phyloP scores from a whole-genome alignment of 805 yeast genomes.

The Metschnikowia vanudenii region DNA sequence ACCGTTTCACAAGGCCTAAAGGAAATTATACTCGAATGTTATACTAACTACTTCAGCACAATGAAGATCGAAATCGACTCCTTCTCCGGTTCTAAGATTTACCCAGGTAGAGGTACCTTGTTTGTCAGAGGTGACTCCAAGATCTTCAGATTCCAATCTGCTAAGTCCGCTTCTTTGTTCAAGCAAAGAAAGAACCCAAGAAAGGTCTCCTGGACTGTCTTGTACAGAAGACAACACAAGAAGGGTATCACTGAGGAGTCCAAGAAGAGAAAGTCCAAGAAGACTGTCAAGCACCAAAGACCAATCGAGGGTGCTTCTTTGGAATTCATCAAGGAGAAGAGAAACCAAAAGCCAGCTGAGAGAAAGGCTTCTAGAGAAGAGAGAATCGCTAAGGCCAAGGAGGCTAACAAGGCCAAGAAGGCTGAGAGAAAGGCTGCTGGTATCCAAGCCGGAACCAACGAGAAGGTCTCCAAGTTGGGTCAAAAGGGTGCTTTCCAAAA shows the following conservation, averaged over 20 bases:
- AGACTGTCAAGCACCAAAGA: slow-evolving; percentile 98
- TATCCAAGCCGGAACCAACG: slow-evolving; percentile 58
- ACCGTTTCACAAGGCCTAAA: too few relatives aligned
- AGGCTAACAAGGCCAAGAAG: slow-evolving; percentile 86
- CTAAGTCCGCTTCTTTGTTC: slow-evolving; percentile 97
- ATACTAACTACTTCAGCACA: slow-evolving; percentile 41
- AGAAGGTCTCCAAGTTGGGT: slow-evolving; percentile 79
- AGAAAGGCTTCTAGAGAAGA: slow-evolving; percentile 97
- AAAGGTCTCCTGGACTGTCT: slow-evolving; percentile 99
- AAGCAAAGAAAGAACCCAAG: slow-evolving; percentile 99
- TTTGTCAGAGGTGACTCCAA: slow-evolving; percentile 99
- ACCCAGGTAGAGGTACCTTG: slow-evolving; percentile 99
- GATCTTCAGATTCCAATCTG: slow-evolving; percentile 98
- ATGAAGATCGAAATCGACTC: slow-evolving; percentile 99
- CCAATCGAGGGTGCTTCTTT: slow-evolving; percentile 99
- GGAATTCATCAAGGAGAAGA: slow-evolving; percentile 97
- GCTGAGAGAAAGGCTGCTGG: slow-evolving; percentile 93
- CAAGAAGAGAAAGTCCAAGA: slow-evolving; percentile 94
- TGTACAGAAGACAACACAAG: slow-evolving; percentile 99
- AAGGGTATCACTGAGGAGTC: slow-evolving; percentile 99
- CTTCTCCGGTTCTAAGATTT: slow-evolving; percentile 98
- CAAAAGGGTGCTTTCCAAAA: slow-evolving; percentile 98
- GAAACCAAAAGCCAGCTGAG: slow-evolving; percentile 92
- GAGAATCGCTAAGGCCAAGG: slow-evolving; percentile 80
- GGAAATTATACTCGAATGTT: not conserved